A percentile compares a stretch with the other conserved stretches of the same genome.
These are phyloP conservation scores for Gossypium gossypioides DNA, from an alignment of 441 rosid genomes.

Conservation along the genomic window DNA sequence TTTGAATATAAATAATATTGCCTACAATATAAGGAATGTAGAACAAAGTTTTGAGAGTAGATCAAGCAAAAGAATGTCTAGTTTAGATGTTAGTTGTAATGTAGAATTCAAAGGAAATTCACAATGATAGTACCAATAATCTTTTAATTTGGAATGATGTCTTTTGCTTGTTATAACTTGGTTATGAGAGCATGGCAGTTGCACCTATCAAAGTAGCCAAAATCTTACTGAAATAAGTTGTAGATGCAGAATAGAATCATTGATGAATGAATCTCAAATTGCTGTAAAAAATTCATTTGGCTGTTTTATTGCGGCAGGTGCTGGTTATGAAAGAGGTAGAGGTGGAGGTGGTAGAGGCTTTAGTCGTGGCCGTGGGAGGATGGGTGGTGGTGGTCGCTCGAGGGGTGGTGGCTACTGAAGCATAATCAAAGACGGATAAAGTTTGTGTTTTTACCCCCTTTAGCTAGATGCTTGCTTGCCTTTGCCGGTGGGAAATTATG, in stretches of 20 bases:
- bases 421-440: slow-evolving; percentile 12
- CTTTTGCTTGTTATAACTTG: background rate
- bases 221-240: background rate
- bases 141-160: background rate
- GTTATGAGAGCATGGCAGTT: background rate
- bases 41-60: background rate
- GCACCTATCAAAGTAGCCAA: background rate
- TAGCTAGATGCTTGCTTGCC: slow-evolving; percentile 46
- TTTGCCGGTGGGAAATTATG: slow-evolving; percentile 26
- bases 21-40: background rate
- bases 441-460: slow-evolving; percentile 12
- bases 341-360: slow-evolving; percentile 50
- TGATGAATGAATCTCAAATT: background rate
- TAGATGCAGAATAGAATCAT: background rate
- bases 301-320: slow-evolving; percentile 18
- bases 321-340: slow-evolving; percentile 51
- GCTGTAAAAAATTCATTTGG: background rate
- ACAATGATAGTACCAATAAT: background rate
- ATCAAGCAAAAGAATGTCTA: background rate
- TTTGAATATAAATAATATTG: background rate
- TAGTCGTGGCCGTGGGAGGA: slow-evolving; percentile 47
- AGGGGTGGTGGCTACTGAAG: slow-evolving; percentile 36
- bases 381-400: slow-evolving; percentile 31
- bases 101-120: background rate
- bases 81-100: background rate